phyloP scores from a whole-genome alignment of 1,284 basidiomycete species.

The Microstroma glucosiphilum region DNA sequence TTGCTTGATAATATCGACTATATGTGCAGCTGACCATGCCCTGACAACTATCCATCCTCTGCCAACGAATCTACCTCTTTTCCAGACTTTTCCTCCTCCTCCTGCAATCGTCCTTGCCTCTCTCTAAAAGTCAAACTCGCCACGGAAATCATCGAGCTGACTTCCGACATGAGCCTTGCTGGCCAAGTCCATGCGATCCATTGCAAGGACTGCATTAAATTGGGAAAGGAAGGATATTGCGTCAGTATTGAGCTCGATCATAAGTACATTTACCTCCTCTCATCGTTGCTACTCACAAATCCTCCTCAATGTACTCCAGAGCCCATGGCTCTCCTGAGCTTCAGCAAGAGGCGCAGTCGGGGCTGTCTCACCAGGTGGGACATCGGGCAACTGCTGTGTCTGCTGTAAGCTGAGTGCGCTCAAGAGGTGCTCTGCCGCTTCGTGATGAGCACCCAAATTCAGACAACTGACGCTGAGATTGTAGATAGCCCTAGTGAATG shows the following conservation, averaged over 20 bases:
- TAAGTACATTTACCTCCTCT: too few relatives aligned
- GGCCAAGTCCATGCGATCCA: slow-evolving; percentile 57
- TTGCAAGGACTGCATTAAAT: slow-evolving; percentile 22
- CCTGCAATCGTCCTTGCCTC: background rate
- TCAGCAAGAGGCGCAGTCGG: slow-evolving; percentile 32
- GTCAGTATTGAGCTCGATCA: slow-evolving; percentile 4
- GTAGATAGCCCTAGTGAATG: slow-evolving; percentile 93
- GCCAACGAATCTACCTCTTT: too few relatives aligned
- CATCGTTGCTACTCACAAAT: slow-evolving; percentile 51
- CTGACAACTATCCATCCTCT: too few relatives aligned
- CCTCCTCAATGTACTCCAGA: slow-evolving; percentile 87
- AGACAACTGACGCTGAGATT: slow-evolving; percentile 97
- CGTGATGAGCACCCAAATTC: slow-evolving; percentile 89
- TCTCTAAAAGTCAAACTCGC: slow-evolving; percentile 82
- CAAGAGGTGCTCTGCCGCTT: slow-evolving; percentile 94
- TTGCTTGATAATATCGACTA: too few relatives aligned
- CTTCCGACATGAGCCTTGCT: slow-evolving; percentile 55
- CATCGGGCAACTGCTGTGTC: slow-evolving; percentile 47
- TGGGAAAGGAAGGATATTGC: background rate
- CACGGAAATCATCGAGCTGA: slow-evolving; percentile 66
- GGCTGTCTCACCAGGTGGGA: slow-evolving; percentile 27
- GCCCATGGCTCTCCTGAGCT: slow-evolving; percentile 55
- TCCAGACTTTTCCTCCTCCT: too few relatives aligned
- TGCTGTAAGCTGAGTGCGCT: slow-evolving; percentile 79
- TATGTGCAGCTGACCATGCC: too few relatives aligned